Percentiles rank a stretch among this genome's conserved stretches.
These are phyloP conservation scores for Cornus suecica DNA, from an alignment of 148 eudicot species.

Conservation along the genomic window DNA sequence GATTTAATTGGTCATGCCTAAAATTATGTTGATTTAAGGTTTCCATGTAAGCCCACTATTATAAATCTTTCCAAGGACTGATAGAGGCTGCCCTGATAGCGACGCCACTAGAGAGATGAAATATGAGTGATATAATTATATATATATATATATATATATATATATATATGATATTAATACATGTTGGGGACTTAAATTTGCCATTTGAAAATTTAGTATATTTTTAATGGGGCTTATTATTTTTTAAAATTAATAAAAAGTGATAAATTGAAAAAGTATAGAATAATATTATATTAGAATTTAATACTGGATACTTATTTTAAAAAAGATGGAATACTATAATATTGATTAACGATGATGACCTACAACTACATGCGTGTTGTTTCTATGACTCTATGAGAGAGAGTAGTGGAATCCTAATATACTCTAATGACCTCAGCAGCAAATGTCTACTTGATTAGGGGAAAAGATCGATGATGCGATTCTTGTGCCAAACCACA, in stretches of 20 bases:
- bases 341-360: not conserved
- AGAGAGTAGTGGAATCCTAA: not conserved
- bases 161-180: too few relatives aligned
- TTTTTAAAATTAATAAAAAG: too few relatives aligned
- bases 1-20: not conserved
- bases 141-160: too few relatives aligned
- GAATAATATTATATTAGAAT: too few relatives aligned
- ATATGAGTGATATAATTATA: too few relatives aligned
- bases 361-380: not conserved
- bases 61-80: not conserved
- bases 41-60: constrained; percentile 2
- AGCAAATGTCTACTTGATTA: not conserved
- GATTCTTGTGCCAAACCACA: constrained; percentile 10
- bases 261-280: too few relatives aligned
- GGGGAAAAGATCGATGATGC: constrained; percentile 14
- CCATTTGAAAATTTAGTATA: too few relatives aligned
- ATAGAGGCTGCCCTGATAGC: not conserved
- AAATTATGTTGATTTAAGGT: not conserved
- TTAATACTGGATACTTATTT: too few relatives aligned
- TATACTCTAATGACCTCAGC: not conserved
- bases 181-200: too few relatives aligned
- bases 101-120: not conserved
- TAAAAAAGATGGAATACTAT: too few relatives aligned
- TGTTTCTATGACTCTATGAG: not conserved
- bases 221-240: too few relatives aligned